Evolutionary conservation across 179 eudicot genomes (phyloP).

Genomic region (Drosera spatulata): DNA sequence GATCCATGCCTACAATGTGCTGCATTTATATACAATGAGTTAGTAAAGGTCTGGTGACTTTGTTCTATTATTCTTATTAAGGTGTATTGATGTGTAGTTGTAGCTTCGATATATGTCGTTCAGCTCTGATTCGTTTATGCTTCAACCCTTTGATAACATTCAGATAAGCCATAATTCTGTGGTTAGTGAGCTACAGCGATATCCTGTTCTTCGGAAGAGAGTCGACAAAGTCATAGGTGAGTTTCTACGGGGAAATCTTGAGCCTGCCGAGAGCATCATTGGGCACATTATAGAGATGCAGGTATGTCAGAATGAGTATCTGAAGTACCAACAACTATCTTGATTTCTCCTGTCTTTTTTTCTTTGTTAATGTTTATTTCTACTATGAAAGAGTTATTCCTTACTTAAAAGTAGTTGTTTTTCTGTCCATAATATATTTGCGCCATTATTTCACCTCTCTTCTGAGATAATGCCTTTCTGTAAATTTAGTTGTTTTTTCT

Average conservation of each 20-base stretch:
- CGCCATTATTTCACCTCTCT: too few relatives aligned
- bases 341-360: too few relatives aligned
- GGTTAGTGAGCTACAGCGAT: slow-evolving; percentile 75
- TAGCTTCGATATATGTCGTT: background rate
- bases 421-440: too few relatives aligned
- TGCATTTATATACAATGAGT: slow-evolving; percentile 35
- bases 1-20: slow-evolving; percentile 61
- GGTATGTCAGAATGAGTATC: slow-evolving; percentile 30
- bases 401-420: too few relatives aligned
- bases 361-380: too few relatives aligned
- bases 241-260: slow-evolving; percentile 76
- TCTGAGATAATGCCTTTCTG: too few relatives aligned
- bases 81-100: background rate
- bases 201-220: slow-evolving; percentile 80
- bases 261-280: slow-evolving; percentile 76
- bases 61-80: background rate
- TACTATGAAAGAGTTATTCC: too few relatives aligned
- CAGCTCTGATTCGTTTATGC: background rate
- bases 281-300: slow-evolving; percentile 90
- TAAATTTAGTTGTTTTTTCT: too few relatives aligned
- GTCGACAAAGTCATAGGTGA: slow-evolving; percentile 80
- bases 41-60: slow-evolving; percentile 31
- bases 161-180: slow-evolving; percentile 92
- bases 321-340: background rate
- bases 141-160: slow-evolving; percentile 1